These are phyloP conservation scores for Dimocarpus longan DNA, from an alignment of 345 rosid species.

Conservation along the genomic window DNA sequence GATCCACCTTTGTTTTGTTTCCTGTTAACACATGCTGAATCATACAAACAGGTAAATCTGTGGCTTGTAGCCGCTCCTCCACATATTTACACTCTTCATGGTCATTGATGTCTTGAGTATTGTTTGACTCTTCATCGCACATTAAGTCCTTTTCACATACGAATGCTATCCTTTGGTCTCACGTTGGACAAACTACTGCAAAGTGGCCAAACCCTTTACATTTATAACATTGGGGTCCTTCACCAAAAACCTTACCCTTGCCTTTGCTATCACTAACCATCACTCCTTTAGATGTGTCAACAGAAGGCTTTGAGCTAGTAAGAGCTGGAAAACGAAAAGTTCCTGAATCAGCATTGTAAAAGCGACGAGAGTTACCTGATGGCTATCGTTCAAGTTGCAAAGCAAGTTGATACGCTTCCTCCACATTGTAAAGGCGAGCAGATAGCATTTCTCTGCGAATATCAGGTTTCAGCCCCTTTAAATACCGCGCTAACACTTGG, in stretches of 20 bases:
- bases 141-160: neutral
- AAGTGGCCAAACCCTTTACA: neutral
- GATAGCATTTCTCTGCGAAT: neutral
- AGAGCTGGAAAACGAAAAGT: no score
- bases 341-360: no score
- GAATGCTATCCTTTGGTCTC: neutral
- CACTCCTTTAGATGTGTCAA: no score
- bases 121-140: neutral
- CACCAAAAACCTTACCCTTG: neutral
- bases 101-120: no score
- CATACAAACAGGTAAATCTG: no score
- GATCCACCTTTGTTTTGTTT: no score
- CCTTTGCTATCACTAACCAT: no score
- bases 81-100: no score
- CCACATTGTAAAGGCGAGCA: neutral
- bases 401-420: neutral
- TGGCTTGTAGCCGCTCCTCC: no score
- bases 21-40: no score
- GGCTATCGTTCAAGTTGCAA: neutral
- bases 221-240: neutral
- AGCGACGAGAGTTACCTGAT: no score
- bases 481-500: neutral
- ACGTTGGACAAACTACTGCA: neutral
- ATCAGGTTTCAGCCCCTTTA: neutral
- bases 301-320: no score